Base-by-base conservation (phyloP, 2,329 filamentous ascomycete species). In the Hymenoscyphus repandus region DNA sequence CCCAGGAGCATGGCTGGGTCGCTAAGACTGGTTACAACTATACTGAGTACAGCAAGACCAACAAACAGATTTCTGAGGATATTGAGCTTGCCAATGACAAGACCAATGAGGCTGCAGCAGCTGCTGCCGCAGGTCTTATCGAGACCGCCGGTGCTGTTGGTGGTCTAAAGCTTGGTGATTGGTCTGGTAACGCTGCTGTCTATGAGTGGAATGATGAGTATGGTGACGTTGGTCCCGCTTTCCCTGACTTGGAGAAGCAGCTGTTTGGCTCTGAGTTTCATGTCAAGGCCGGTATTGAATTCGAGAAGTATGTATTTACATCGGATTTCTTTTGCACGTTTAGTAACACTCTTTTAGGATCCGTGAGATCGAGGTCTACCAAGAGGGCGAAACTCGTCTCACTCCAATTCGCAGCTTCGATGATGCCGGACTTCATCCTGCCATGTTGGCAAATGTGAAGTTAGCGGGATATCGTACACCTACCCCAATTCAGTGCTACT, bases 171-270 rank as follows among this genome's bases (percentile, higher is more conserved):
- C 42, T 47, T 49, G 58, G 60, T 34, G 60, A 62, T 10, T 65
- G 62, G 62, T 55, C 59, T 47, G 52, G 54, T 33, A 53, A 63
- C 58, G 57, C 62, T 57, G 46, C 58, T 37, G 49, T 86, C 39
- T 97, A 97, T 61, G 81, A 91, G 63, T 97, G 88, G 86, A 77
- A 83, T 15, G 90, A 90, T 10, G 89, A 95, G 2, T 88, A 78
- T 59, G 93, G 92, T 2, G 92, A 97, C 37, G 74, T 99, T 48
- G 92, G 86, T 6, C 90, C 90, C 0, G 74, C 73, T 45, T 78
- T 84, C 47, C 72, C 77, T 0, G 78, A 82, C 43, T 79, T 99
- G 0, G 92, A 97, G 72, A 60, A 77, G 6, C 73, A 85, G 60
- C 80, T 99, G 6, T 99, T 95, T 52, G 82, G 82, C 4, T 67